Base-by-base conservation (phyloP, 2,329 filamentous ascomycete genomes). In the Fusarium ramigenum region DNA sequence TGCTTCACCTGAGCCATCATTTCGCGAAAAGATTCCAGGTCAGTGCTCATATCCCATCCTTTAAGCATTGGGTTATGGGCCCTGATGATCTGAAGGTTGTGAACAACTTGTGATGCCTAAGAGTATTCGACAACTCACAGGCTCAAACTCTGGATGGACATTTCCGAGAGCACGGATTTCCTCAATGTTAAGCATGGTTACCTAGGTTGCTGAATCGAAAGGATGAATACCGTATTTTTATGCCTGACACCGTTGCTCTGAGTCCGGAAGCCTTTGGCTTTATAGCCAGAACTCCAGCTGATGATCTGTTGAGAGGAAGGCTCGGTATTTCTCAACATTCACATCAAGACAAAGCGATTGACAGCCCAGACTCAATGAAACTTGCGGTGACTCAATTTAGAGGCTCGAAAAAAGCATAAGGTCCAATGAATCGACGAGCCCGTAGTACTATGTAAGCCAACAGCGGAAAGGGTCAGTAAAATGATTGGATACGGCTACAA, bases 141-240 rank as follows among this genome's bases (percentile, higher is more conserved):
- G 44, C 43, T 71, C 60, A 63, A 69, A 52, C 70, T 78, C 47
- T n/a, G 73, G 66, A 42, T 77, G 61, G 2, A 73, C 67, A 28
- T 76, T 47, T 18, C 57, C 66, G 18, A 79, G 74, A 3, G 76
- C 74, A 32, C 65, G 52, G 18, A 54, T 78, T 43, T 79, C 75
- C 37, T 80, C 72, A 16, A 79, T 42, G 4, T 74, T 72, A 50
- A 79, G 61, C 79, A 79, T 80, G 12, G 39, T 69, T 37, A 40
- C 39, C 4, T 40, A 32, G 32, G 10, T 47, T 32, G 23, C 16
- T 30, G 15, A 34, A 8, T 34, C 18, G 19, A 39, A 14, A 21
- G 18, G n/a, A 21, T 7, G 16, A 36, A n/a, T 18, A 15, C 19
- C 11, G 9, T 21, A 8, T 39, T 32, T 30, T 5, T 32, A 19